These are phyloP conservation scores for Helenozyma rhizophorensis DNA, from an alignment of 805 yeast genomes.

Conservation along the genomic window DNA sequence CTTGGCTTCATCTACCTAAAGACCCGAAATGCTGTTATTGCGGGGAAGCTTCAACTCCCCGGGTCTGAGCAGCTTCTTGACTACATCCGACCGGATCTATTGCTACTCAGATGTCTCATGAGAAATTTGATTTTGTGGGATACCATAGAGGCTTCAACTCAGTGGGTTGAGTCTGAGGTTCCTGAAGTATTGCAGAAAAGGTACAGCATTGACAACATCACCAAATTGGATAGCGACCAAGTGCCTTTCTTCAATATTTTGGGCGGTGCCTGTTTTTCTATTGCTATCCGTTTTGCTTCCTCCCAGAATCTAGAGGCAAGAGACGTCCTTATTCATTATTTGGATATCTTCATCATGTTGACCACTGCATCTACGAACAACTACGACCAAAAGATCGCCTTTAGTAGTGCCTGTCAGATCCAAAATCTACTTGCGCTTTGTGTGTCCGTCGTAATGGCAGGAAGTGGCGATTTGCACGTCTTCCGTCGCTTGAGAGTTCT, in stretches of 20 bases:
- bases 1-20: constrained; percentile 68
- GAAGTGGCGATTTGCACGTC: constrained; percentile 81
- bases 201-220: constrained; percentile 19
- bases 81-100: constrained; percentile 74
- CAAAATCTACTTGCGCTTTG: constrained; percentile 62
- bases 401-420: constrained; percentile 48
- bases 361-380: constrained; percentile 39
- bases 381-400: constrained; percentile 57
- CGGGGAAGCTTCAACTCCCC: constrained; percentile 59
- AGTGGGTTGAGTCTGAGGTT: constrained; percentile 57
- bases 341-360: constrained; percentile 48
- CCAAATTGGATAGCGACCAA: constrained; percentile 51
- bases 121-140: constrained; percentile 72
- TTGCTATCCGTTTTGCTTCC: constrained; percentile 77
- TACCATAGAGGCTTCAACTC: constrained; percentile 40
- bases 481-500: constrained; percentile 68
- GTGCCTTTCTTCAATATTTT: constrained; percentile 59
- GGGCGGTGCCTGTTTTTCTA: constrained; percentile 70
- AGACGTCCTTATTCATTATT: constrained; percentile 47
- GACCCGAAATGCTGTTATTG: constrained; percentile 56
- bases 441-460: constrained; percentile 75
- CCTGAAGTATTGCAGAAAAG: constrained; percentile 42
- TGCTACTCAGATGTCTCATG: constrained; percentile 62
- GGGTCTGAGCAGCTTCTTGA: constrained; percentile 53
- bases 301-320: constrained; percentile 52